These are phyloP conservation scores for Bonnemaisonia californica DNA, from an alignment of 31 red algal species.

Conservation along the genomic window DNA sequence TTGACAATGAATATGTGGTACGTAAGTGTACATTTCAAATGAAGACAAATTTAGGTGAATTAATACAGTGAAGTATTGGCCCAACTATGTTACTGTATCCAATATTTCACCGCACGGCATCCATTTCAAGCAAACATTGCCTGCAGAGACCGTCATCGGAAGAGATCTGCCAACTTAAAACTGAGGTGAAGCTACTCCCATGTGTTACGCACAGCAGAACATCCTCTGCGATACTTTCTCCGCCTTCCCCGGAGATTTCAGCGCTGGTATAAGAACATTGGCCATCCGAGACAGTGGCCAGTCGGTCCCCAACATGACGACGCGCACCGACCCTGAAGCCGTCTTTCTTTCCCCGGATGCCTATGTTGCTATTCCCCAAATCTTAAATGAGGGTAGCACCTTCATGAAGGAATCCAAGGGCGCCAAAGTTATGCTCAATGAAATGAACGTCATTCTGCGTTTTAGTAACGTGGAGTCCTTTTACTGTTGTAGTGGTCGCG, in stretches of 20 bases:
- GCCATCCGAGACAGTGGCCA: conserved; percentile 63
- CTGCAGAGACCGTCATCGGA: too few species aligned
- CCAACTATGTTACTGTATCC: too few species aligned
- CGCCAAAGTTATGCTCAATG: conserved; percentile 40
- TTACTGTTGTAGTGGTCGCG: conserved; percentile 58
- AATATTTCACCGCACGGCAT: too few species aligned
- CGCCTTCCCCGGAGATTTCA: background rate
- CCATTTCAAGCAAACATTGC: too few species aligned
- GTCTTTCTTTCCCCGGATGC: conserved; percentile 63
- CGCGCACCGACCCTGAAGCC: conserved; percentile 33
- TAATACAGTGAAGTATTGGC: too few species aligned
- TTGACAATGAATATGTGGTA: too few species aligned
- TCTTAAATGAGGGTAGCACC: conserved; percentile 84
- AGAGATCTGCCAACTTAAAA: too few species aligned
- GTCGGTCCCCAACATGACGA: conserved; percentile 23
- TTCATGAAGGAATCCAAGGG: conserved; percentile 96
- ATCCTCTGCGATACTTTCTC: too few species aligned
- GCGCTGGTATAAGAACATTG: background rate
- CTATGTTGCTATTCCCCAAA: conserved; percentile 78
- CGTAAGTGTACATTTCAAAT: too few species aligned
- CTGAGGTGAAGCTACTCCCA: too few species aligned
- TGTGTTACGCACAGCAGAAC: too few species aligned
- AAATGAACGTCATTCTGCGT: conserved; percentile 76
- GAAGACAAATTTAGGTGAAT: too few species aligned
- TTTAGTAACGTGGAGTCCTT: conserved; percentile 79